Evolutionary conservation across 805 yeast genomes (phyloP), one percentile per base, ranked within the genome.

Genomic region (Kodamaea leandrae): DNA sequence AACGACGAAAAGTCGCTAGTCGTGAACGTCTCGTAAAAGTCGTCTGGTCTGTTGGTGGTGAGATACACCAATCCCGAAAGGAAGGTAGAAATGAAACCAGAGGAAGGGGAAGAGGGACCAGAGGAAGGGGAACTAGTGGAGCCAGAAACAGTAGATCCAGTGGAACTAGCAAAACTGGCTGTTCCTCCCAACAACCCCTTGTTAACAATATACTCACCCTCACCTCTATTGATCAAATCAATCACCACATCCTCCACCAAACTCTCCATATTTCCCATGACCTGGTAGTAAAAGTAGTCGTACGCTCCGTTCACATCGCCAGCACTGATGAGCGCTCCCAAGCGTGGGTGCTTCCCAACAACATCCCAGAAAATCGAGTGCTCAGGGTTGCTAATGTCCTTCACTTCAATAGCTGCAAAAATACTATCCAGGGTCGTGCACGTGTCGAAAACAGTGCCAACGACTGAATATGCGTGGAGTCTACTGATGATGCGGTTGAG

Each of bases 181-280:
- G 10, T 7, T 10, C 29, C 5, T 6, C 19, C 51, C 43, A 38
- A 60, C 61, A 29, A 60, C 42, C 5, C 52, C 49, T 12, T 45
- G 51, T 46, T 36, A 36, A 71, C 68, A 45, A 78, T 76, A 4
- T 77, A 60, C 4, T 53, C 47, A 52, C 57, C 57, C 20, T 77
- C 66, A 45, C 56, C 61, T 26, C 49, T 52, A 28, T 54, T 63
- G 29, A 61, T 54, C 25, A 59, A 53, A 19, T 53, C 59, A 18
- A 64, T 54, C 19, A 62, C 60, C 6, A 62, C 59, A 24, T 67
- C 67, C 12, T 67, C 65, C 8, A 69, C 46, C 26, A 77, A 57
- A 6, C 64, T 60, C 5, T 60, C 52, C 27, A 51, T 49, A 15
- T 39, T 45, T 1, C 50, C 38, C 14, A 54, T 44, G 4, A 58